phyloP scores from a whole-genome alignment of 2,329 filamentous ascomycete genomes.

The Balansia obtecta region DNA sequence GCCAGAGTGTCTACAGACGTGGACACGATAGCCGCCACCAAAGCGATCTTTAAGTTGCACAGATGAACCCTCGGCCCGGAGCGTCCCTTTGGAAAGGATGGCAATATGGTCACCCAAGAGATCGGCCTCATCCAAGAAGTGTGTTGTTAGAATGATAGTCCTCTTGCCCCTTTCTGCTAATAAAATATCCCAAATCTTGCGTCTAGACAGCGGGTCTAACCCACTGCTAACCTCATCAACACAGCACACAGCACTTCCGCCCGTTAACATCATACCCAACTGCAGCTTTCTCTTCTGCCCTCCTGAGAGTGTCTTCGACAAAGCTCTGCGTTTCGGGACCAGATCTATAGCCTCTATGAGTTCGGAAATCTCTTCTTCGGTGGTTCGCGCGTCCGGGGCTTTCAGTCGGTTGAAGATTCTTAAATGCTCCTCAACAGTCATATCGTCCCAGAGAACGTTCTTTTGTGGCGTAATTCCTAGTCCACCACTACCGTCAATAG shows the following conservation, averaged over 20 bases:
- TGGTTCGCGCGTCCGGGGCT: slow-evolving; percentile 41
- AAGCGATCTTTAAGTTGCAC: slow-evolving; percentile 73
- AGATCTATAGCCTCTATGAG: slow-evolving; percentile 65
- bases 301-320: slow-evolving; percentile 68
- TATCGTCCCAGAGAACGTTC: slow-evolving; percentile 84
- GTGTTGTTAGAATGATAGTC: slow-evolving; percentile 80
- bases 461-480: slow-evolving; percentile 85
- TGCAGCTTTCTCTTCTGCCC: slow-evolving; percentile 90
- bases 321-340: slow-evolving; percentile 57
- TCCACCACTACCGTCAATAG: slow-evolving; percentile 64
- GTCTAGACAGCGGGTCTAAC: slow-evolving; percentile 70
- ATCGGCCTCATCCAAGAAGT: slow-evolving; percentile 90
- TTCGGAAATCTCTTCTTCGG: slow-evolving; percentile 44
- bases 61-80: slow-evolving; percentile 73
- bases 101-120: slow-evolving; percentile 80
- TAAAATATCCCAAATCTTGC: slow-evolving; percentile 92
- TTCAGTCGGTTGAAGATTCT: slow-evolving; percentile 76
- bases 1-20: slow-evolving; percentile 49
- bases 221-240: slow-evolving; percentile 87
- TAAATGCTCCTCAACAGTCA: slow-evolving; percentile 79
- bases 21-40: slow-evolving; percentile 75
- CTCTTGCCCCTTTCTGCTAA: slow-evolving; percentile 69
- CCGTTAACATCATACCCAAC: slow-evolving; percentile 89
- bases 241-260: slow-evolving; percentile 77
- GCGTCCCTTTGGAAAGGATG: slow-evolving; percentile 71